phyloP scores from a whole-genome alignment of 2,329 filamentous ascomycete species.

The Colletotrichum sp. region DNA sequence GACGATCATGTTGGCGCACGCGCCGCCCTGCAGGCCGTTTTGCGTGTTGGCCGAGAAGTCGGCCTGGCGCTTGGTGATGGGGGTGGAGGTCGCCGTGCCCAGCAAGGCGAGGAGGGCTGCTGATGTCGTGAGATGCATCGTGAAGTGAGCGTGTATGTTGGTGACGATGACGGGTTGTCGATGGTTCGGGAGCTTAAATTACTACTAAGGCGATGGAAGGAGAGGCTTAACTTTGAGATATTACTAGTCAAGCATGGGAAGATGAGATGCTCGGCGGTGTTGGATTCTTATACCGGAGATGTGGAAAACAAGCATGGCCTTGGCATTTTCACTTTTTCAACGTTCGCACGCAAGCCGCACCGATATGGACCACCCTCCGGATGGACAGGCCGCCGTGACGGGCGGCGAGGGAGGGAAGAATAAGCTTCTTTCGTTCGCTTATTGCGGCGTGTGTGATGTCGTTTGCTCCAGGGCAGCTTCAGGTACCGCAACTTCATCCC shows the following conservation, averaged over 20 bases:
- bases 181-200: not conserved
- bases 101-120: conserved; percentile 14
- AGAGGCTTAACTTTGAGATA: not conserved
- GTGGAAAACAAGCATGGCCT: not conserved
- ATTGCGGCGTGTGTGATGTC: not conserved
- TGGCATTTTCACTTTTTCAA: not conserved
- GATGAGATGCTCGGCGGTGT: not conserved
- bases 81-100: conserved; percentile 2
- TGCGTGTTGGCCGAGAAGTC: conserved; percentile 17
- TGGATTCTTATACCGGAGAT: conserved; percentile 5
- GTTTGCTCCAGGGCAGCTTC: conserved; percentile 6
- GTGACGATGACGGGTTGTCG: not conserved
- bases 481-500: conserved; percentile 18
- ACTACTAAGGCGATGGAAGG: not conserved
- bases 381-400: not conserved
- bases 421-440: conserved; percentile 2
- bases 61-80: conserved; percentile 7
- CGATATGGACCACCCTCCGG: not conserved
- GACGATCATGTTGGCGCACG: conserved; percentile 51
- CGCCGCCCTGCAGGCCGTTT: conserved; percentile 14
- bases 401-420: not conserved
- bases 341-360: not conserved
- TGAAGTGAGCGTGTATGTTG: not conserved
- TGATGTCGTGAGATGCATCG: not conserved
- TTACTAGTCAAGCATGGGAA: not conserved